A percentile compares a stretch with the other conserved stretches of the same genome.
Evolutionary conservation across 2,329 filamentous ascomycete genomes (phyloP).

Genomic region (Trichoderma sp.): DNA sequence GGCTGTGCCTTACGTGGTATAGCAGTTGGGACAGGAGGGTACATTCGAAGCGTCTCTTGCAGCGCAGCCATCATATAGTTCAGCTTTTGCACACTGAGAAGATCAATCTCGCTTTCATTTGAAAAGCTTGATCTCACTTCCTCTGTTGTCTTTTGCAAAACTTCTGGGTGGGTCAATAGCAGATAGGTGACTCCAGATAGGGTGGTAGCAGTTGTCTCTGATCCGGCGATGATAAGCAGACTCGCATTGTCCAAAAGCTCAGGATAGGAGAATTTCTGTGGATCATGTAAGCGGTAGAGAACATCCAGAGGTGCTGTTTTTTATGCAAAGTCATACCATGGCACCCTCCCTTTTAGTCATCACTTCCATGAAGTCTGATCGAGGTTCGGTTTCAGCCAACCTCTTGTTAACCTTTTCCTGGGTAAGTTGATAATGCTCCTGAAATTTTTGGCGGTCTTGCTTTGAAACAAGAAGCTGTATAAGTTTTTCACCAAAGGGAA

Average conservation of each 20-base stretch:
- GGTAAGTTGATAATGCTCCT: not conserved
- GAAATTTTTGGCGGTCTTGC: not conserved
- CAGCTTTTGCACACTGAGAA: conserved; percentile 18
- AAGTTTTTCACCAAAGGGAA: not conserved
- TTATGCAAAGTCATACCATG: not conserved
- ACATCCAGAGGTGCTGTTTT: too few relatives aligned
- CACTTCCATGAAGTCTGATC: conserved; percentile 3
- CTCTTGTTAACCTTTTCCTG: conserved; percentile 8
- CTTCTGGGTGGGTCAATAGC: conserved; percentile 31
- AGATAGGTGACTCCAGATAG: conserved; percentile 29
- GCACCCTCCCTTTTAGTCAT: not conserved
- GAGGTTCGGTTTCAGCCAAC: not conserved
- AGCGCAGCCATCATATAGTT: conserved; percentile 49
- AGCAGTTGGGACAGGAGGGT: conserved; percentile 41
- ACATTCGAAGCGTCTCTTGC: conserved; percentile 48
- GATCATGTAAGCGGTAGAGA: not conserved
- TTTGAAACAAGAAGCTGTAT: not conserved
- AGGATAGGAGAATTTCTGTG: not conserved
- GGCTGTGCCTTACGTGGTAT: conserved; percentile 33
- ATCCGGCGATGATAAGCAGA: conserved; percentile 29
- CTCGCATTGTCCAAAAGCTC: conserved; percentile 10
- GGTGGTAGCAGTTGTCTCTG: conserved; percentile 34
- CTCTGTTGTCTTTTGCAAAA: conserved; percentile 31
- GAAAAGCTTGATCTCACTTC: conserved; percentile 31
- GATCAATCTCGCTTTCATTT: conserved; percentile 20